phyloP scores from a whole-genome alignment of 2,329 filamentous ascomycete genomes.

The Ophiostoma australiae region DNA sequence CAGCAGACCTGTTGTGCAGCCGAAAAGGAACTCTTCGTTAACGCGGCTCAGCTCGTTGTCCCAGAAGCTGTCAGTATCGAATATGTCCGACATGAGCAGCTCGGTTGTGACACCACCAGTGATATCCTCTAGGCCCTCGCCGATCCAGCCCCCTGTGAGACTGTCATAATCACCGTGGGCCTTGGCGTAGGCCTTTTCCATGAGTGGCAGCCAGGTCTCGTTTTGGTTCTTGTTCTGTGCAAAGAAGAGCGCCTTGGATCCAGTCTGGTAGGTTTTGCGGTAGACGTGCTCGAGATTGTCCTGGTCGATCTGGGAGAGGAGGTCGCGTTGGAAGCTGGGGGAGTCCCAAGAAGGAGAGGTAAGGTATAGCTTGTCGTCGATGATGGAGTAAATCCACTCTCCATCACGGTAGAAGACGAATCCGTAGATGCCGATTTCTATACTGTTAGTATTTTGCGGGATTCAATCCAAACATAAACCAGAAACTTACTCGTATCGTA shows the following conservation, averaged over 20 bases:
- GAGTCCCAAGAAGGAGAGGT: constrained; percentile 79
- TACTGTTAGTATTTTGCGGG: constrained; percentile 16
- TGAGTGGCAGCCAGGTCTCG: constrained; percentile 73
- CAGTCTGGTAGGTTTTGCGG: constrained; percentile 65
- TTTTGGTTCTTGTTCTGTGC: constrained; percentile 68
- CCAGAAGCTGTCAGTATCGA: constrained; percentile 76
- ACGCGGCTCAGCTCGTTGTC: constrained; percentile 69
- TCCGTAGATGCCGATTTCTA: constrained; percentile 15
- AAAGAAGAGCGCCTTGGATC: constrained; percentile 70
- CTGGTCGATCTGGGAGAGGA: constrained; percentile 70
- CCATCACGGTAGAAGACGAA: constrained; percentile 51
- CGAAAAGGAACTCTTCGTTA: constrained; percentile 72
- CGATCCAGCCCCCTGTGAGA: constrained; percentile 66
- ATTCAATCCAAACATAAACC: background rate
- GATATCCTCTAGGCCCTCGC: constrained; percentile 56
- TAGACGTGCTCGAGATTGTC: constrained; percentile 62
- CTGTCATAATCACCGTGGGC: constrained; percentile 73
- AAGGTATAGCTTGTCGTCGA: constrained; percentile 86
- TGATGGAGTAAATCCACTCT: constrained; percentile 86
- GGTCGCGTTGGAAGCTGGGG: constrained; percentile 65
- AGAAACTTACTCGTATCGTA: constrained; percentile 54
- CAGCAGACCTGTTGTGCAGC: constrained; percentile 49
- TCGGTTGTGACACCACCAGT: constrained; percentile 64
- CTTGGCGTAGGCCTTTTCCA: constrained; percentile 78
- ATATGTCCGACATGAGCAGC: constrained; percentile 61